Evolutionary conservation across 2,329 filamentous ascomycete genomes (phyloP), one percentile per base, ranked within the genome.

Genomic region (Esteya vermicola): DNA sequence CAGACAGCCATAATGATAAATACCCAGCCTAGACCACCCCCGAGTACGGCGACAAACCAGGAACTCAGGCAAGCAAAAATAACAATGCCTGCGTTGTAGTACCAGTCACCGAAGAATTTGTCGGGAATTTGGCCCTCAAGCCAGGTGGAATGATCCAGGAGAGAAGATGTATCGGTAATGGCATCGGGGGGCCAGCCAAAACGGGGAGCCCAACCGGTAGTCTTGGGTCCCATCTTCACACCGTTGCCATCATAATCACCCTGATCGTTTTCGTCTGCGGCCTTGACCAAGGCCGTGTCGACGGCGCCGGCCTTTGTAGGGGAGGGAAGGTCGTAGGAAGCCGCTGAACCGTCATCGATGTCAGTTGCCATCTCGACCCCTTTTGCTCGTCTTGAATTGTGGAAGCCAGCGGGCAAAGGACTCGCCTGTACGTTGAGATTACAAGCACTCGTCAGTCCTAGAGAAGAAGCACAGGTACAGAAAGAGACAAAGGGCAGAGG

Each of bases 71-170:
- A 95, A 38, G 89, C 85, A 55, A 98, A 95, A 48, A 89, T 70
- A 54, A 98, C 95, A 45, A 98, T 65, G n/a, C 69, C 91, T 3
- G 88, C 78, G 58, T 98, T 98, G 60, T 98, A 88, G 59, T 96
- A 98, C 91, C 91, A 98, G 57, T 96, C 86, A 55, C 91, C 91
- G 57, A 83, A 98, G 58, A 93, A 85, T 55, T 84, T 84, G 55
- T 96, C 88, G 32, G 89, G 77, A 27, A 98, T 61, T 57, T 79
- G 80, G 44, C 77, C 72, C 56, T 98, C 93, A 20, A 96, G 59
- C 65, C 80, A 84, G 1, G 86, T 94, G 52, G 86, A 75, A 57
- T 95, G 88, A 54, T 98, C 88, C 30, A 91, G 68, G 52, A 93
- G 57, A 44, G 75, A 85, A 43, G 81, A 78, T 12, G 66, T 69